phyloP scores from a whole-genome alignment of 176 grass and related monocot genomes.

The Hordeum marinum region DNA sequence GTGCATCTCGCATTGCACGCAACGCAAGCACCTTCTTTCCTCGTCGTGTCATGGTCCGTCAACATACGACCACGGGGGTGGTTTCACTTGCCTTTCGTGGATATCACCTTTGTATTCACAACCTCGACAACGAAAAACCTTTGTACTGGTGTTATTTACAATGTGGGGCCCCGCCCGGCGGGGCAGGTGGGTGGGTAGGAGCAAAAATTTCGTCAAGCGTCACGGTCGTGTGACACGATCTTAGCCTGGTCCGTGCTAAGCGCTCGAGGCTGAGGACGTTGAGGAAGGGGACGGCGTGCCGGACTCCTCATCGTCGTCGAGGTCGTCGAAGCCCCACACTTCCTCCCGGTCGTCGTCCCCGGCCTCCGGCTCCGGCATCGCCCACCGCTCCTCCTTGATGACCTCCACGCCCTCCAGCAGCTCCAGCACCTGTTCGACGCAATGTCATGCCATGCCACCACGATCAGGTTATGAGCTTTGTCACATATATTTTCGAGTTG shows the following conservation, averaged over 20 bases:
- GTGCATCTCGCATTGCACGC: not conserved
- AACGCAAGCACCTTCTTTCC: not conserved
- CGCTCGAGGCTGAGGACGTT: slow-evolving; percentile 43
- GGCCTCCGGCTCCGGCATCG: slow-evolving; percentile 42
- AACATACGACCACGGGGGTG: too few relatives aligned
- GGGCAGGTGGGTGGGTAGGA: not conserved
- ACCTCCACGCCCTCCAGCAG: slow-evolving; percentile 72
- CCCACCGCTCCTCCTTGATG: slow-evolving; percentile 68
- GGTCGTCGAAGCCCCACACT: slow-evolving; percentile 65
- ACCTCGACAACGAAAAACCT: not conserved
- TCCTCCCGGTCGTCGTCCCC: slow-evolving; percentile 26
- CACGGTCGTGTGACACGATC: not conserved
- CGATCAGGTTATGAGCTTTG: not conserved
- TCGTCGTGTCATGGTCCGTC: not conserved
- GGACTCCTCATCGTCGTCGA: slow-evolving; percentile 10
- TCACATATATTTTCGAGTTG: too few relatives aligned
- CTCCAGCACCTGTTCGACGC: slow-evolving; percentile 60
- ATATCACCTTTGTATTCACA: not conserved
- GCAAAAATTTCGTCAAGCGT: not conserved
- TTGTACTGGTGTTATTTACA: not conserved
- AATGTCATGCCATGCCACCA: not conserved
- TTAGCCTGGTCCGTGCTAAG: not conserved
- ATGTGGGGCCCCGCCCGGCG: not conserved
- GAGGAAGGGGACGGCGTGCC: slow-evolving; percentile 35
- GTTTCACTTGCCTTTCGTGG: not conserved